Percentiles rank a stretch among this genome's conserved stretches.
Conservation (phyloP, 257 asterid species). For the Nicotiana noctiflora region DNA sequence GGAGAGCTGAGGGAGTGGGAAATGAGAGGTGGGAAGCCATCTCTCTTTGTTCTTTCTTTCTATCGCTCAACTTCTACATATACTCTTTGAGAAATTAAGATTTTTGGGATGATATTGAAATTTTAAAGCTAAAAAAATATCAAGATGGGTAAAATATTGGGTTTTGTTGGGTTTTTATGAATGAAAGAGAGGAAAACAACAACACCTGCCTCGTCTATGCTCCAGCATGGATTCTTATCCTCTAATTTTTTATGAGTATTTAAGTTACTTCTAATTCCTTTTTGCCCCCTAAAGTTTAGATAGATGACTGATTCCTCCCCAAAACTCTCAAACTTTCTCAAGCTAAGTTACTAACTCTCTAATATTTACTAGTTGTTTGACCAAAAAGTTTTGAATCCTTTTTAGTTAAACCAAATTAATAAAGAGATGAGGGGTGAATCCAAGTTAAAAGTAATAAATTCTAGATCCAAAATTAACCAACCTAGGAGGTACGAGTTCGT, state of each 20-base stretch:
- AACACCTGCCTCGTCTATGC: background rate
- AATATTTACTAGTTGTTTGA: too few species aligned
- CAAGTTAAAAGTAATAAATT: too few species aligned
- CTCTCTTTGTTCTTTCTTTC: slow-evolving; percentile 7
- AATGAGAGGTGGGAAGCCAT: slow-evolving; percentile 69
- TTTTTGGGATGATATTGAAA: background rate
- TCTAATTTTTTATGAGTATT: background rate
- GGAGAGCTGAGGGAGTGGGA: slow-evolving; percentile 38
- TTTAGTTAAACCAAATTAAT: too few species aligned
- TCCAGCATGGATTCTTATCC: slow-evolving; percentile 2
- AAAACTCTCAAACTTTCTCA: background rate
- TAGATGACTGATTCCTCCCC: background rate
- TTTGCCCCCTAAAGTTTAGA: background rate
- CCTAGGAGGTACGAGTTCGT: too few species aligned
- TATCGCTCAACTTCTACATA: background rate
- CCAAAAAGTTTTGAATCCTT: too few species aligned
- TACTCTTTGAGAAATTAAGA: background rate
- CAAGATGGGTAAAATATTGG: background rate
- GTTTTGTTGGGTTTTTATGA: background rate
- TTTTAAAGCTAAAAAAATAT: background rate
- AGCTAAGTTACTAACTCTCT: background rate
- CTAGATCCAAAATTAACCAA: too few species aligned
- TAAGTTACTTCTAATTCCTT: background rate
- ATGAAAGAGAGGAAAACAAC: background rate
- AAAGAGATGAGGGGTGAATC: too few species aligned